Conservation (phyloP, 1,284 basidiomycete genomes). For the Heterobasidion annosum region DNA sequence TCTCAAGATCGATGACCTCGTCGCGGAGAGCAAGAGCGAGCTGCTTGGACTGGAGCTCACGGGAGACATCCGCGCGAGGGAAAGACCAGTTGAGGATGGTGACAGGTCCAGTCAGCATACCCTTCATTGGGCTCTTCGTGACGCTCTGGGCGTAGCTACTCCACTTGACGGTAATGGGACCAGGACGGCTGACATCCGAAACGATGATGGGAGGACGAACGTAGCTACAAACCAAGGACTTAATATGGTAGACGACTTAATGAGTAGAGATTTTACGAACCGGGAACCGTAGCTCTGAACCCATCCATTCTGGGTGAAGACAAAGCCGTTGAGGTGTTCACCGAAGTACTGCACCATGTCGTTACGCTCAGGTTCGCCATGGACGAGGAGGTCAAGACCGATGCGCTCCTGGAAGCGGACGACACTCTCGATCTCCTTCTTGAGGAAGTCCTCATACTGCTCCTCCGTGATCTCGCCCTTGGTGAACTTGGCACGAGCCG, state of each 20-base stretch:
- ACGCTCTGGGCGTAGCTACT: conserved; percentile 95
- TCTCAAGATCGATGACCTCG: conserved; percentile 96
- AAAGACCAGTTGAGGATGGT: conserved; percentile 99
- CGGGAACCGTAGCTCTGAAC: conserved; percentile 97
- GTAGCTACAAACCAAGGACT: conserved; percentile 55
- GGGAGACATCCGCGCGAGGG: conserved; percentile 97
- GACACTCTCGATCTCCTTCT: conserved; percentile 93
- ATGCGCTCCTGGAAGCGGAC: conserved; percentile 96
- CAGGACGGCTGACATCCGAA: conserved; percentile 92
- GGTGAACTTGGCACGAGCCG: conserved; percentile 88
- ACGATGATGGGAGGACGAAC: conserved; percentile 99
- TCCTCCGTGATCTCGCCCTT: conserved; percentile 87
- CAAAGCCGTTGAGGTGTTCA: conserved; percentile 92
- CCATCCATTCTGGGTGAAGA: conserved; percentile 98
- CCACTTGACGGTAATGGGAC: conserved; percentile 97
- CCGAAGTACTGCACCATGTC: conserved; percentile 99
- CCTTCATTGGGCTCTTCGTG: conserved; percentile 96
- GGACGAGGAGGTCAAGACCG: conserved; percentile 95
- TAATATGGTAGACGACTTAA: conserved; percentile 11
- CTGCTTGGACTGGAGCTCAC: conserved; percentile 97
- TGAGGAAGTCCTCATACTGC: conserved; percentile 97
- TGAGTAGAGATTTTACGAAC: conserved; percentile 27
- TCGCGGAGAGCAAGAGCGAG: conserved; percentile 97
- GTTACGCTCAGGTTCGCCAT: conserved; percentile 98
- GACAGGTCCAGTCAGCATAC: conserved; percentile 95